phyloP scores from a whole-genome alignment of 441 rosid species.

The Arabidopsis lyrata region DNA sequence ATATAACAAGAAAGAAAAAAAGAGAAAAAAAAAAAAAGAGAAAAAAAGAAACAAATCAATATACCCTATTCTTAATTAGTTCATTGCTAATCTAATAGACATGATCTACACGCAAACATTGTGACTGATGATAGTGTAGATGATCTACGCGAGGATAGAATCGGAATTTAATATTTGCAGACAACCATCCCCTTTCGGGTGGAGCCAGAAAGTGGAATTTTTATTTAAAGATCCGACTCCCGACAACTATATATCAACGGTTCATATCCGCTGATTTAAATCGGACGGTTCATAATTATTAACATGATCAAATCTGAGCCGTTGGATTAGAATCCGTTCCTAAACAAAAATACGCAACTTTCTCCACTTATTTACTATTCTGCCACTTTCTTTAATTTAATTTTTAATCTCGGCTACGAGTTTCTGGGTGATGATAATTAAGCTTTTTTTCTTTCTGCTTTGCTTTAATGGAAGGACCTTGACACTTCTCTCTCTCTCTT shows the following conservation, averaged over 20 bases:
- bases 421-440: slow-evolving; percentile 45
- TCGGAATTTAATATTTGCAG: slow-evolving; percentile 42
- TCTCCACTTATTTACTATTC: slow-evolving; percentile 29
- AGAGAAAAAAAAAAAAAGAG: too few species aligned
- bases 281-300: slow-evolving; percentile 23
- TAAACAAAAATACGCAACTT: slow-evolving; percentile 20
- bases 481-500: slow-evolving; percentile 37
- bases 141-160: too few species aligned
- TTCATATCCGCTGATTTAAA: neutral
- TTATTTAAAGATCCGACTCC: slow-evolving; percentile 21
- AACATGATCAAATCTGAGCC: neutral
- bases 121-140: too few species aligned
- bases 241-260: slow-evolving; percentile 37
- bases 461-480: slow-evolving; percentile 76
- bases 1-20: too few species aligned
- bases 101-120: too few species aligned
- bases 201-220: slow-evolving; percentile 41
- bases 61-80: too few species aligned
- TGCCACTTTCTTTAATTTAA: slow-evolving; percentile 16
- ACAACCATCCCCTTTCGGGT: slow-evolving; percentile 46
- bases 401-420: slow-evolving; percentile 35
- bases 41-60: too few species aligned
- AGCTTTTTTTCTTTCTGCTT: slow-evolving; percentile 26
- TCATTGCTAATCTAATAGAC: too few species aligned
- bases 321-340: slow-evolving; percentile 36